Conservation (phyloP, 805 yeast genomes). For the Wickerhamomyces tratensis region DNA sequence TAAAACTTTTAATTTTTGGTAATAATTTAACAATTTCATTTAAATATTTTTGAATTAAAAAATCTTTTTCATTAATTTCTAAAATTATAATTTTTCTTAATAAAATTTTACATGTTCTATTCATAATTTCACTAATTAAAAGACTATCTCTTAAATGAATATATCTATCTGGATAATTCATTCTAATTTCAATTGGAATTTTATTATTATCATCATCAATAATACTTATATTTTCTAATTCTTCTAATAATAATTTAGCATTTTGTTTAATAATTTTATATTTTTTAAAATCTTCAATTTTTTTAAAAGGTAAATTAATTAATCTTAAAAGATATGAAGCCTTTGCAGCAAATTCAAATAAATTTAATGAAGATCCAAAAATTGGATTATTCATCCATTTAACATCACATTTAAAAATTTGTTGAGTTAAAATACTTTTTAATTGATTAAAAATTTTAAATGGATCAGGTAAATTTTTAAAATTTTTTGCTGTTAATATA, state of each 20-base stretch:
- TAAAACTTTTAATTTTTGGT: slow-evolving; percentile 2
- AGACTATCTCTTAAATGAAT: slow-evolving; percentile 10
- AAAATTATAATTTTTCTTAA: slow-evolving; percentile 8
- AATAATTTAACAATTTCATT: slow-evolving; percentile 1
- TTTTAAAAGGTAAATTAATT: neutral
- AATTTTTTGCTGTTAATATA: slow-evolving; percentile 24
- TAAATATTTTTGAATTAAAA: slow-evolving; percentile 7
- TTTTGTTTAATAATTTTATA: no score
- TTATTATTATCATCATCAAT: neutral
- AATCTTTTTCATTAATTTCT: slow-evolving; percentile 1
- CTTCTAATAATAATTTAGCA: neutral
- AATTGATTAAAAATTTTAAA: slow-evolving; percentile 26
- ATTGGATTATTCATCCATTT: slow-evolving; percentile 35
- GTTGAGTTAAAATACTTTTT: slow-evolving; percentile 22
- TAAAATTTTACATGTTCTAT: slow-evolving; percentile 10
- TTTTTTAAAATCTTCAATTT: no score
- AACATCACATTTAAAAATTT: slow-evolving; percentile 23
- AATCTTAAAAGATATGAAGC: slow-evolving; percentile 21
- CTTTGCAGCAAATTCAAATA: slow-evolving; percentile 27
- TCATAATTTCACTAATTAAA: slow-evolving; percentile 10
- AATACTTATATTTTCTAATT: neutral
- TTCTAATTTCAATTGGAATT: slow-evolving; percentile 10
- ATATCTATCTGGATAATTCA: slow-evolving; percentile 4
- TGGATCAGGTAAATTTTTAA: slow-evolving; percentile 31
- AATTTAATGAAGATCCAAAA: slow-evolving; percentile 25